phyloP scores from a whole-genome alignment of 2,329 filamentous ascomycete species.

The Berkeleyomyces basicola region DNA sequence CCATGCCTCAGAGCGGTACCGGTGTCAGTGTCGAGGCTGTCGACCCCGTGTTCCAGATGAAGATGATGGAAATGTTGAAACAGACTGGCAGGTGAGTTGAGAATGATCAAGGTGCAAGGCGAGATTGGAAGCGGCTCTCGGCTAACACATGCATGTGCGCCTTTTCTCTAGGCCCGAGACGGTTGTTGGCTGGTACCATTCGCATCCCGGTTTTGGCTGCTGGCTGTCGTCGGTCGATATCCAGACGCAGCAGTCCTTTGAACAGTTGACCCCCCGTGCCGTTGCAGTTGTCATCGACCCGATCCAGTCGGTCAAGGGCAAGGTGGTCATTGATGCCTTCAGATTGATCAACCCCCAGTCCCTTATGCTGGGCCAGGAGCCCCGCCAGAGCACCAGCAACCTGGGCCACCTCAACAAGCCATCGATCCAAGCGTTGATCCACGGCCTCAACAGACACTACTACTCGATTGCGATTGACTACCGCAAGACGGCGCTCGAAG shows the following conservation, averaged over 20 bases:
- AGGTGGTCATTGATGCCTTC: slow-evolving; percentile 98
- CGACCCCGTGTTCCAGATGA: slow-evolving; percentile 96
- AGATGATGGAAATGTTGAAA: slow-evolving; percentile 99
- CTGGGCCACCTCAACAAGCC: slow-evolving; percentile 97
- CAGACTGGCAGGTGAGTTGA: slow-evolving; percentile 74
- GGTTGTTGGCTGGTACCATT: slow-evolving; percentile 98
- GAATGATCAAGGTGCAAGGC: not conserved
- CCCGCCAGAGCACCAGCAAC: slow-evolving; percentile 93
- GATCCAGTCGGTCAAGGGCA: slow-evolving; percentile 98
- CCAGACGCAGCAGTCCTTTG: slow-evolving; percentile 99
- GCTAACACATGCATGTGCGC: not conserved
- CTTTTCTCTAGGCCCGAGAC: slow-evolving; percentile 57
- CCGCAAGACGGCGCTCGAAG: slow-evolving; percentile 88
- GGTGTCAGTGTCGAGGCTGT: slow-evolving; percentile 97
- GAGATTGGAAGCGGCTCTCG: not conserved
- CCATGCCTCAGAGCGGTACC: slow-evolving; percentile 97
- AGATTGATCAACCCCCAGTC: slow-evolving; percentile 96
- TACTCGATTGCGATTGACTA: slow-evolving; percentile 99
- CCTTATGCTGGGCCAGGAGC: slow-evolving; percentile 94
- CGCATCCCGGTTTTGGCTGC: slow-evolving; percentile 96
- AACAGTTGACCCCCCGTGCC: slow-evolving; percentile 89
- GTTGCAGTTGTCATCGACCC: slow-evolving; percentile 97
- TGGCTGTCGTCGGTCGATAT: slow-evolving; percentile 99
- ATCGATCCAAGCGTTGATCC: slow-evolving; percentile 97
- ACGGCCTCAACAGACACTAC: slow-evolving; percentile 95